Percentiles rank a stretch among this genome's conserved stretches.
Conservation (phyloP, 176 grass and related monocot genomes). For the Sorghum bicolor region Sorghum_bicolor_NCBIv3 NC_012871.2:75600501-75601000, state of each 20-base stretch:
- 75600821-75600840: slow-evolving; percentile 62
- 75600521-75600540: background rate
- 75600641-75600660: background rate
- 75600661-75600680: background rate
- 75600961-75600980: slow-evolving; percentile 58
- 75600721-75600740: background rate
- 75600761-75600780: background rate
- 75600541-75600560: background rate
- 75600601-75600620: background rate
- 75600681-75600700: background rate
- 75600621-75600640: background rate
- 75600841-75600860: slow-evolving; percentile 45
- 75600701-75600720: background rate
- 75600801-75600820: slow-evolving; percentile 19
- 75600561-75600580: background rate
- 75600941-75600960: slow-evolving; percentile 66
- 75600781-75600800: background rate
- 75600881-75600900: slow-evolving; percentile 27
- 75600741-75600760: background rate
- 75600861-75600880: slow-evolving; percentile 29
- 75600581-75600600: background rate
- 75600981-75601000: background rate
- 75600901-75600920: no score
- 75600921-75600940: slow-evolving; percentile 35
- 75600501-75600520: background rate